Base-by-base conservation (phyloP, 805 yeast genomes). In the Candida yuanshanica region DNA sequence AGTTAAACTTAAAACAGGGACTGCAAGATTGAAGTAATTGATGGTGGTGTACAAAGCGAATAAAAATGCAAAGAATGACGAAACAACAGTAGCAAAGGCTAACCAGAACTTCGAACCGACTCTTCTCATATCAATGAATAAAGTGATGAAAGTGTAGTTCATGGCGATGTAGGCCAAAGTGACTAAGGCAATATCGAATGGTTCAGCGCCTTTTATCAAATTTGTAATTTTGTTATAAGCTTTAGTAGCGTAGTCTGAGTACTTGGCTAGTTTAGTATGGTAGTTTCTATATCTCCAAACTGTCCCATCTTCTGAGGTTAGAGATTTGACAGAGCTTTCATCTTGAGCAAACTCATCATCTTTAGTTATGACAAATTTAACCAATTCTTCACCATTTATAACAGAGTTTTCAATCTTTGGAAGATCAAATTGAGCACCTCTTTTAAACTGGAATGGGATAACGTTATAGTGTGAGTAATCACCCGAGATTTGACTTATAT, bases 51-150 rank as follows among this genome's bases (percentile, higher is more conserved):
- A 78, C 36, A 84, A 69, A 2, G 96, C 96, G 50, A 85, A 76
- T 43, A 88, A 66, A 54, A 93, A 83, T 3, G 95, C 95, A 64
- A 85, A 83, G 20, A 82, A 75, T 4, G 95, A 84, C 11, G 91
- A 79, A 22, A 83, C 67, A 29, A 91, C 63, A 4, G 95, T 81
- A 13, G 95, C 77, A 51, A 85, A 74, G 9, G 84, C 91, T 39
- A 93, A 72, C 95, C 95, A 88, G 53, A 87, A 81, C 52, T 77
- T 83, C 23, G 97, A 87, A 22, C 96, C 96, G 22, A 82, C 66
- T 38, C 71, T 66, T 50, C 66, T 67, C 93, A 91, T 82, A 51
- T 87, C 89, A 44, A 77, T 54, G 53, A 85, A 90, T 23, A 91
- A 74, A 45, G 79, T 79, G 45, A 77, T 64, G 51, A 91, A 74